These are phyloP conservation scores for Aspergillus sparsus DNA, from an alignment of 495 filamentous ascomycete species.

Conservation along the genomic window DNA sequence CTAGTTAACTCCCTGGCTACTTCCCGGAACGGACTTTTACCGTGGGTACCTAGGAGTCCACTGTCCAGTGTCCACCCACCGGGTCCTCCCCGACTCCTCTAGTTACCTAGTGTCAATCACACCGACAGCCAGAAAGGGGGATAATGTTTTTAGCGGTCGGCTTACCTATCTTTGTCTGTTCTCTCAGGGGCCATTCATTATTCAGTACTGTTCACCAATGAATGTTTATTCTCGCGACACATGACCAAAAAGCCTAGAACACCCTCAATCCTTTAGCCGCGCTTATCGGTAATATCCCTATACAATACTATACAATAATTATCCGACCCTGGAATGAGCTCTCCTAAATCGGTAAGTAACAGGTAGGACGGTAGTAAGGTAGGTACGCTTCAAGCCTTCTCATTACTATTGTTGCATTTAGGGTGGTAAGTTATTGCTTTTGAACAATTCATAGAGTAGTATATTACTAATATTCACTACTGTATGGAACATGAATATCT, in stretches of 20 bases:
- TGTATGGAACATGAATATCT: no score
- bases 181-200: background rate
- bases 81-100: background rate
- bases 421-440: no score
- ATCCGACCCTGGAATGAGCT: background rate
- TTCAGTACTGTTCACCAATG: background rate
- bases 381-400: no score
- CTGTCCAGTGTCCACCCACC: conserved; percentile 5
- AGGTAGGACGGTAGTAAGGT: no score
- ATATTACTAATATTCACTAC: no score
- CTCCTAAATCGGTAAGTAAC: background rate
- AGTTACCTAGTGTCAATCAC: conserved; percentile 5
- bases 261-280: background rate
- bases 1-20: background rate
- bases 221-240: background rate
- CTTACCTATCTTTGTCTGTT: background rate
- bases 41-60: background rate
- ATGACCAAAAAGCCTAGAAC: background rate
- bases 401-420: no score
- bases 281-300: background rate
- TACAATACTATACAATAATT: background rate
- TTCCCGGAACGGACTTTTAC: conserved; percentile 11
- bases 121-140: conserved; percentile 21
- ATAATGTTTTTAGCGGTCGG: conserved; percentile 17
- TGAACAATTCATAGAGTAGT: no score